phyloP scores from a whole-genome alignment of 2,329 filamentous ascomycete species.

The Claviceps sp. region DNA sequence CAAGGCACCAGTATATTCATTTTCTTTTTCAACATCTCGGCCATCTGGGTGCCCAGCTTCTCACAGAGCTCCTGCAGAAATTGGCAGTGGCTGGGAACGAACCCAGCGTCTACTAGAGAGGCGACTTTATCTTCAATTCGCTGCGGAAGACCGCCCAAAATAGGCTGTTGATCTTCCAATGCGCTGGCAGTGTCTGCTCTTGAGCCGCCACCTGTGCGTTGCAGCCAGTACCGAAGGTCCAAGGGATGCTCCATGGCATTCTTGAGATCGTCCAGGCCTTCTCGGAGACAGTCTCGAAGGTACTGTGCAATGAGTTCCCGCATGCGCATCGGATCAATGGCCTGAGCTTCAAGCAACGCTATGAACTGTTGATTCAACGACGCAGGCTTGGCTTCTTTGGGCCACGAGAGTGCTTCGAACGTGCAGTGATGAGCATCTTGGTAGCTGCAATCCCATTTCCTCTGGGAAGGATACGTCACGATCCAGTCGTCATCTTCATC shows the following conservation, averaged over 20 bases:
- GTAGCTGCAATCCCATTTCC: conserved; percentile 49
- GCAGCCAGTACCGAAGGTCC: conserved; percentile 40
- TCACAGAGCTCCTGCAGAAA: conserved; percentile 36
- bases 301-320: conserved; percentile 32
- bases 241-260: conserved; percentile 35
- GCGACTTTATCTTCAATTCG: conserved; percentile 36
- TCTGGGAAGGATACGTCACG: conserved; percentile 50
- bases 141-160: conserved; percentile 36
- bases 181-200: conserved; percentile 26
- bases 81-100: conserved; percentile 33
- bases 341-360: conserved; percentile 49
- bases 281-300: conserved; percentile 34
- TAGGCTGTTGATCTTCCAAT: conserved; percentile 25
- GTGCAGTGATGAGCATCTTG: conserved; percentile 39
- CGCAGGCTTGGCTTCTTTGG: conserved; percentile 26
- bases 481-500: conserved; percentile 45
- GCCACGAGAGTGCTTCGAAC: conserved; percentile 45
- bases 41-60: conserved; percentile 35
- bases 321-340: conserved; percentile 32
- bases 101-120: conserved; percentile 46
- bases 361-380: conserved; percentile 56
- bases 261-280: conserved; percentile 38
- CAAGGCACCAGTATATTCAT: conserved; percentile 47
- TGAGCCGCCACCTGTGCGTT: conserved; percentile 21
- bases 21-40: conserved; percentile 37